Percentiles rank a stretch among this genome's conserved stretches.
These are phyloP conservation scores for Prunus armeniaca DNA, from an alignment of 306 rosid genomes.

Conservation along the genomic window DNA sequence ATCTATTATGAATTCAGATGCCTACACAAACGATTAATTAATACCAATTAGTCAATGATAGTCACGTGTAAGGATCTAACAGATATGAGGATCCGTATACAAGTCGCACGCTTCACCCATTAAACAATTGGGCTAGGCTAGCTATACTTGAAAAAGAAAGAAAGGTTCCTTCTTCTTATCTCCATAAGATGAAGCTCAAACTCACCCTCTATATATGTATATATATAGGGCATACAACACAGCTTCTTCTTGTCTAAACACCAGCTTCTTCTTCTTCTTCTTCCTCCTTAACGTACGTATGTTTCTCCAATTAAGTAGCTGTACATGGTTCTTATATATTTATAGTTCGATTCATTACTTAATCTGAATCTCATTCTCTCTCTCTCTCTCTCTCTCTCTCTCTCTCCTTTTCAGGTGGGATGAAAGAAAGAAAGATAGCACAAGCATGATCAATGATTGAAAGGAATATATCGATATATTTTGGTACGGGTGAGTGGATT, in stretches of 20 bases:
- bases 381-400: not conserved
- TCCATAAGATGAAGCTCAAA: conserved; percentile 2
- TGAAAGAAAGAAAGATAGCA: not conserved
- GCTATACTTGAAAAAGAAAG: not conserved
- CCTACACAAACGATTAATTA: not conserved
- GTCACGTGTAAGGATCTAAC: not conserved
- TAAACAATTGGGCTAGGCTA: not conserved
- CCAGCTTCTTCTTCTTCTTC: not conserved
- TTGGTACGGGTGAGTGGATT: conserved; percentile 29
- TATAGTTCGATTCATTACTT: not conserved
- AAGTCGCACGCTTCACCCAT: conserved; percentile 8
- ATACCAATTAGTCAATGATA: conserved; percentile 5
- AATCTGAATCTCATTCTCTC: not conserved
- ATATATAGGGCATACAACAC: not conserved
- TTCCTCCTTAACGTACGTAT: not conserved
- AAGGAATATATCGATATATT: not conserved
- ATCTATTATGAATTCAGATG: not conserved
- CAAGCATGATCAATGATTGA: not conserved
- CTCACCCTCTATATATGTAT: not conserved
- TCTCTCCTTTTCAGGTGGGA: not conserved
- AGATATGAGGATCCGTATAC: not conserved
- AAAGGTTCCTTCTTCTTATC: conserved; percentile 17
- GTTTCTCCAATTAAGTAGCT: too few relatives aligned
- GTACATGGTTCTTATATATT: not conserved
- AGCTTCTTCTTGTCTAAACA: not conserved